phyloP scores from a whole-genome alignment of 1,284 basidiomycete species.

The Ceratobasidium theobromae region DNA sequence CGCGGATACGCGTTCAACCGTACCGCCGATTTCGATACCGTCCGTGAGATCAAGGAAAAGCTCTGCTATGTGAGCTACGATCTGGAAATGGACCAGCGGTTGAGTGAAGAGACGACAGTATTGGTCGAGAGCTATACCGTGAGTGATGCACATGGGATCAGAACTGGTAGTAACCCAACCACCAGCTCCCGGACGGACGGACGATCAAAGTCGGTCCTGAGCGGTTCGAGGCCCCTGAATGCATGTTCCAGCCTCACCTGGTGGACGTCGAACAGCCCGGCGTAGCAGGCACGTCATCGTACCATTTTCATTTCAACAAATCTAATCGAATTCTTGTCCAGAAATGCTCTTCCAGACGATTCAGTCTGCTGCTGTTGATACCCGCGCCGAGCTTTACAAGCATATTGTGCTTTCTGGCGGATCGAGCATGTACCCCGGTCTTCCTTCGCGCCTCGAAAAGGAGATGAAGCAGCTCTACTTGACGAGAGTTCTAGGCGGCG shows the following conservation, averaged over 20 bases:
- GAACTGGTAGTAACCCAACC: background rate
- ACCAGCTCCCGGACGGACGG: conserved; percentile 91
- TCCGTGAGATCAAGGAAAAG: conserved; percentile 98
- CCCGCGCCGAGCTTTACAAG: conserved; percentile 92
- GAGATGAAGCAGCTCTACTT: conserved; percentile 99
- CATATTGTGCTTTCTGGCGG: conserved; percentile 98
- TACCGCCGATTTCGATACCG: conserved; percentile 98
- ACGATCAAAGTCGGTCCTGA: conserved; percentile 97
- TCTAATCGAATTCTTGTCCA: conserved; percentile 39
- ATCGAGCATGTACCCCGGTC: conserved; percentile 97
- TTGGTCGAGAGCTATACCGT: conserved; percentile 96
- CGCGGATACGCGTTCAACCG: conserved; percentile 99
- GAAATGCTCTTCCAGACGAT: conserved; percentile 98
- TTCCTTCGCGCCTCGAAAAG: conserved; percentile 95
- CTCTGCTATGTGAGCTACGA: conserved; percentile 98
- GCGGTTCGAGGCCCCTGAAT: conserved; percentile 99
- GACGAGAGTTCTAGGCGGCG: conserved; percentile 82
- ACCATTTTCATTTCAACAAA: background rate
- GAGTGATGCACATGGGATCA: conserved; percentile 39
- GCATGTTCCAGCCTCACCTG: conserved; percentile 99
- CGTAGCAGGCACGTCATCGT: conserved; percentile 68
- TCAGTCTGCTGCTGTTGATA: conserved; percentile 88
- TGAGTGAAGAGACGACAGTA: conserved; percentile 95
- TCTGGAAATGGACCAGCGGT: conserved; percentile 88
- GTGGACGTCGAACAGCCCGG: conserved; percentile 98